Conservation (phyloP, 331 rosid species). For the Stylosanthes scabra region DNA sequence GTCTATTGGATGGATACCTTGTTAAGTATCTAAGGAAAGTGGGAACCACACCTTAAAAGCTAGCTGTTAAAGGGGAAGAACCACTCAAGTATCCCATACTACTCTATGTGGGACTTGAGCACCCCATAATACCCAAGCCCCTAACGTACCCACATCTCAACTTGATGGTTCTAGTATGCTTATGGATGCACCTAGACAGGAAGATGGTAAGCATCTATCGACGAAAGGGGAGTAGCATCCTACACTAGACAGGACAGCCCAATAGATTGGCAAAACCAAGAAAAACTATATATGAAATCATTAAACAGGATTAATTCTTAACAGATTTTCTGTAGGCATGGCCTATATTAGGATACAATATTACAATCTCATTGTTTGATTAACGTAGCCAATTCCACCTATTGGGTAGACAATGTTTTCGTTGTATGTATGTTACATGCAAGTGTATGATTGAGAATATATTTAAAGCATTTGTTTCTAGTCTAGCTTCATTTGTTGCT, state of each 20-base stretch:
- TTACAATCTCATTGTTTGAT: background rate
- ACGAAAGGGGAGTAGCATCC: background rate
- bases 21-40: no score
- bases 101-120: no score
- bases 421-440: background rate
- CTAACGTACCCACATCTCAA: background rate
- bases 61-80: no score
- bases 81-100: no score
- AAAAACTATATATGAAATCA: no score
- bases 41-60: no score
- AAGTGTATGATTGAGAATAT: constrained; percentile 11
- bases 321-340: background rate
- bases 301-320: background rate
- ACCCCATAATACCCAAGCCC: no score
- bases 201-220: background rate
- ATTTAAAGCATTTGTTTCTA: constrained; percentile 15
- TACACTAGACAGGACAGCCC: background rate
- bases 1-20: background rate
- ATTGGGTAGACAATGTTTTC: no score
- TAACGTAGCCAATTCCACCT: background rate
- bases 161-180: constrained; percentile 2
- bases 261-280: background rate
- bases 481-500: constrained; percentile 19
- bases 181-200: background rate
- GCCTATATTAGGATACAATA: background rate